Base-by-base conservation (phyloP, 1,284 basidiomycete genomes). In the Cutaneotrichosporon mucoides region DNA sequence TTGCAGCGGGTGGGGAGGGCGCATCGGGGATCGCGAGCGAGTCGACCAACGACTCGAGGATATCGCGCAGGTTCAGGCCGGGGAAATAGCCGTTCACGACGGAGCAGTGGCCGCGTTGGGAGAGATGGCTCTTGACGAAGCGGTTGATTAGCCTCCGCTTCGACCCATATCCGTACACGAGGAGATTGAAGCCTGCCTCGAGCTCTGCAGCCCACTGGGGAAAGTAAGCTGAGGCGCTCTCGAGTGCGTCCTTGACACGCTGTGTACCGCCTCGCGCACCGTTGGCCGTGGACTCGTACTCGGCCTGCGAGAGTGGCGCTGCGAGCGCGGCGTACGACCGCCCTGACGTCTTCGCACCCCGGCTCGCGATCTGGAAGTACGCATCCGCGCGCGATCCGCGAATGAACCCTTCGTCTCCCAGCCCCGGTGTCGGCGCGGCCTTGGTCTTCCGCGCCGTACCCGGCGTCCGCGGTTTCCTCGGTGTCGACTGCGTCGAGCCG, bases 151-250 rank as follows among this genome's bases (percentile, higher is more conserved):
- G 66, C 11, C 72, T 76, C 53, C 89, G 82, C 73, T 96, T 97
- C 24, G 89, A 92, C 1, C 93, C 93, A 68, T 86, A 85, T 0
- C 93, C 93, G 68, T 92, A 90, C 71, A 90, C 86, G 9, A 93
- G 75, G 55, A 96, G 78, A 72, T 90, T 92, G 81, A 92, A 95
- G 1, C 89, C 91, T 68, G 87, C 83, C 1, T 82, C 79, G 24
- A 96, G 82, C 73, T 95, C 90, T 57, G 81, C 79, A 37, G 83
- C 76, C 76, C 87, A 89, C 53, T 86, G 83, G 15, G 67, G 24
- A 43, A 64, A 55, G 15, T 48, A 48, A 50, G 40, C 38, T 10
- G 44, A 38, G 6, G 54, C 45, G 1, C 12, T 50, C 1, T 65
- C 60, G 45, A 73, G 62, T 16, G 55, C 51, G 37, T 68, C 62